Evolutionary conservation across 192 early-diverging fungal species (phyloP), one percentile per base, ranked within the genome.

Genomic region (Coemansia sp.): DNA sequence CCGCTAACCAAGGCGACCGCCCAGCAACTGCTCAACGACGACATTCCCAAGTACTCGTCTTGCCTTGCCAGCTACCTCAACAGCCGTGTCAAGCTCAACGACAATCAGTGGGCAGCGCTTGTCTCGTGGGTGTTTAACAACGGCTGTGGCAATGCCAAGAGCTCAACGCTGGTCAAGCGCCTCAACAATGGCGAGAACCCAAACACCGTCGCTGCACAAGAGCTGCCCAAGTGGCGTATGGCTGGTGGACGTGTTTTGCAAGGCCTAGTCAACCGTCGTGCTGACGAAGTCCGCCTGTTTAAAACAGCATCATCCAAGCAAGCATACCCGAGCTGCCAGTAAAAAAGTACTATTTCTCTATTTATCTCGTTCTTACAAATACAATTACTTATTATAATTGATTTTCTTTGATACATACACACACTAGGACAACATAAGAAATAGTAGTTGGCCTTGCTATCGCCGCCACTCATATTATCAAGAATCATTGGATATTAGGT

Each of bases 101-200:
- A 55, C 44, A 79, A 74, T 38, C 83, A 84, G 72, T 71, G 68
- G 65, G 79, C 75, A 2, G 78, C 83, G 12, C 69, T 84, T 24
- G 72, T 68, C 11, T 80, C 78, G 22, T 84, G 76, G 74, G 66
- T 68, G 18, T 84, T 78, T 40, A 84, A 81, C 49, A 53, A 65
- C 43, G 82, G 82, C 4, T 84, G 82, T 61, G 71, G 71, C 36
- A 71, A 66, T 27, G 66, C 58, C 31, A 27, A 70, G 46, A 64
- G 49, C 15, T 84, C 82, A 24, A 52, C 65, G 29, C 66, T 84
- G 24, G 55, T 84, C 66, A 70, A 71, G 62, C 66, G 78, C 15
- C 53, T 84, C 13, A 84, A 80, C 33, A 65, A 65, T 29, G 79
- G 79, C 9, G 74, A 79, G 36, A 50, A 47, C 61, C 68, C 73